Conservation (phyloP, 176 grass and related monocot species). For the Rhynchospora breviuscula region DNA sequence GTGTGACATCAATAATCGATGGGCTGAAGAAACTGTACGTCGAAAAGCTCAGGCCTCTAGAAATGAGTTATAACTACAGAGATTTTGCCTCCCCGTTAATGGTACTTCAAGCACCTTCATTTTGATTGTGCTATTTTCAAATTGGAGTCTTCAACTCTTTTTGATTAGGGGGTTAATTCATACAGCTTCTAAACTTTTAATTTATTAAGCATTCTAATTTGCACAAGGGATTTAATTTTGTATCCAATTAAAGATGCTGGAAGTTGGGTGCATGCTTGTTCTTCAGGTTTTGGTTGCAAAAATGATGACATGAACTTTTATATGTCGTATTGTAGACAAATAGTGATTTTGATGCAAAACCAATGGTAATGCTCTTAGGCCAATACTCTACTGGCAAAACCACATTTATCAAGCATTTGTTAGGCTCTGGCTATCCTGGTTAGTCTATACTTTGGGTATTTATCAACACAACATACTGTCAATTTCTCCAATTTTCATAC, state of each 20-base stretch:
- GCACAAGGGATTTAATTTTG: neutral
- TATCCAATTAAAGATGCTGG: neutral
- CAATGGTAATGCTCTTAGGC: slow-evolving; percentile 95
- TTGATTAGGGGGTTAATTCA: neutral
- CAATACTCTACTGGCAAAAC: slow-evolving; percentile 98
- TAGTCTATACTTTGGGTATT: slow-evolving; percentile 5
- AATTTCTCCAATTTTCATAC: neutral
- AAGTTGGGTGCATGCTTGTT: neutral
- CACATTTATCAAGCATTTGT: slow-evolving; percentile 93
- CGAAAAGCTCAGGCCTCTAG: slow-evolving; percentile 76
- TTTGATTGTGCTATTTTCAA: neutral
- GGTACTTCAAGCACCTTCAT: slow-evolving; percentile 27
- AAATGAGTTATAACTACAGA: slow-evolving; percentile 67
- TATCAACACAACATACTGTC: neutral
- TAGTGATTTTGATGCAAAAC: slow-evolving; percentile 94
- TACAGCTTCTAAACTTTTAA: neutral
- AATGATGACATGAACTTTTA: neutral
- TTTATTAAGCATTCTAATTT: neutral
- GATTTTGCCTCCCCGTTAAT: slow-evolving; percentile 78
- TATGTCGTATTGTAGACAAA: slow-evolving; percentile 42
- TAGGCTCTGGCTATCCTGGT: slow-evolving; percentile 85
- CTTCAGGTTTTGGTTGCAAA: neutral
- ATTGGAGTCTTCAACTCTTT: neutral
- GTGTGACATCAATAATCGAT: slow-evolving; percentile 86
- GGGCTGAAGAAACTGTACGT: slow-evolving; percentile 89